Percentiles rank a stretch among this genome's conserved stretches.
Conservation (phyloP, 2,329 filamentous ascomycete genomes). For the Trichoderma sp. region DNA sequence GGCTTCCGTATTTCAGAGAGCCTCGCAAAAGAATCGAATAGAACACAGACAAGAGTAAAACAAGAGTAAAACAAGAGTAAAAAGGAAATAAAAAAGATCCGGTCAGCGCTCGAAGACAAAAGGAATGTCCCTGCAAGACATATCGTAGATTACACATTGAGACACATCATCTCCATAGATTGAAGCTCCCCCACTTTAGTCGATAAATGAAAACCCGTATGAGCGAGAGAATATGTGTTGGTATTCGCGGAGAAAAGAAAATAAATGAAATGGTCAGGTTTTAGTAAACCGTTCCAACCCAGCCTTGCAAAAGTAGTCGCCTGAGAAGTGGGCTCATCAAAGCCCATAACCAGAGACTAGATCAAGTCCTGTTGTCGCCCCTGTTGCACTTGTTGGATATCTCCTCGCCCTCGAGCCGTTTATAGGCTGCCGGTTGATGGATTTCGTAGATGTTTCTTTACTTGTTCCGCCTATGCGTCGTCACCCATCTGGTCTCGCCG, state of each 20-base stretch:
- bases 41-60: neutral
- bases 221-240: neutral
- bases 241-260: neutral
- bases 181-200: neutral
- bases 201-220: neutral
- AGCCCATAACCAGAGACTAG: neutral
- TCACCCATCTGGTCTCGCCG: neutral
- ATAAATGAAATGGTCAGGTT: neutral
- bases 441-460: neutral
- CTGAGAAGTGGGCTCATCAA: neutral
- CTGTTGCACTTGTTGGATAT: neutral
- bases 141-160: constrained; percentile 10
- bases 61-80: no score
- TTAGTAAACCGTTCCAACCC: neutral
- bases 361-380: constrained; percentile 12
- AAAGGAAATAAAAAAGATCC: neutral
- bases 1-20: neutral
- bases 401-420: neutral
- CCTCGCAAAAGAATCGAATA: neutral
- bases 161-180: neutral
- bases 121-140: neutral
- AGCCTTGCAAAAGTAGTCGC: neutral
- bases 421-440: neutral
- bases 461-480: neutral
- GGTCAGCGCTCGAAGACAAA: constrained; percentile 5